Conservation (phyloP, 2,329 filamentous ascomycete genomes). For the Aspergillus aculeatinus region DNA sequence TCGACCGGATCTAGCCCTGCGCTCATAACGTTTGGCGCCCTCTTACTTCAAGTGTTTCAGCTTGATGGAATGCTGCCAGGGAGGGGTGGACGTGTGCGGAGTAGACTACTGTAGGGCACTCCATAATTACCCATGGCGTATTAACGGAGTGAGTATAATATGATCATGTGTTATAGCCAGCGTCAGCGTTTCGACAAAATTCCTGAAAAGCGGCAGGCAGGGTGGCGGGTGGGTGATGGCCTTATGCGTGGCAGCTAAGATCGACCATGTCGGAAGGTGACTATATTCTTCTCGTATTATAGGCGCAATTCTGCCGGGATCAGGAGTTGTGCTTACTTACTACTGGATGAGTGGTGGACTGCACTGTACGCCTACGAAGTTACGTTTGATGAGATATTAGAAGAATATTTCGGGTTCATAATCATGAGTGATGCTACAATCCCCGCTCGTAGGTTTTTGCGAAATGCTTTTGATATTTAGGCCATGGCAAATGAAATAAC, state of each 20-base stretch:
- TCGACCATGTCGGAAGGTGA: background rate
- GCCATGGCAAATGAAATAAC: background rate
- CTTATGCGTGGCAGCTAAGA: background rate
- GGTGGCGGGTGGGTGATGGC: background rate
- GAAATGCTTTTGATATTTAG: background rate
- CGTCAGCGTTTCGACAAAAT: too few relatives aligned
- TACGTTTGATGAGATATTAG: background rate
- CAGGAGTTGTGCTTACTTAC: background rate
- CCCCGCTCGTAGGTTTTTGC: slow-evolving; percentile 6
- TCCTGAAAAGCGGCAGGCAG: background rate
- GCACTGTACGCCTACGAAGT: background rate
- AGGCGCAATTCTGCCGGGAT: background rate
- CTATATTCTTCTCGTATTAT: background rate
- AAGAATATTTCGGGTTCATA: background rate
- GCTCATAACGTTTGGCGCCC: background rate
- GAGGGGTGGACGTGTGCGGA: background rate
- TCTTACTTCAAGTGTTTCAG: background rate
- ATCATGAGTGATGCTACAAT: background rate
- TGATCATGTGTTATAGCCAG: too few relatives aligned
- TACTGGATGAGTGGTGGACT: too few relatives aligned
- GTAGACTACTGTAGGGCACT: background rate
- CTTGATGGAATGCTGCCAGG: background rate
- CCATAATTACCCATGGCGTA: background rate
- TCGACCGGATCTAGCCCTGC: background rate
- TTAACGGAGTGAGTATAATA: too few relatives aligned